These are phyloP conservation scores for Pichia rugopelliculosa DNA, from an alignment of 805 yeast genomes.

Conservation along the genomic window DNA sequence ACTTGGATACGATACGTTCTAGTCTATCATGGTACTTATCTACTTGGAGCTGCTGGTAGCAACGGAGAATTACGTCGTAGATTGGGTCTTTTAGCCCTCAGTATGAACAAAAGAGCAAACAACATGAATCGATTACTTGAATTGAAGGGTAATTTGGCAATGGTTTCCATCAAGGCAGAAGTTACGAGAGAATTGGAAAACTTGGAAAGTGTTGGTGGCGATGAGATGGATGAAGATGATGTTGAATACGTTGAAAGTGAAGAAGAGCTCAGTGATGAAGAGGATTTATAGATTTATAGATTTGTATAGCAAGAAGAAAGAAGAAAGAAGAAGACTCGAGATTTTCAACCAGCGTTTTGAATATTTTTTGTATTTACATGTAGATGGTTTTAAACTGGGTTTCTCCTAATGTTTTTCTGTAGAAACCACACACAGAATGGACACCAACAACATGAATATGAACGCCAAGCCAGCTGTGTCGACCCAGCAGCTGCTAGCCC, in stretches of 20 bases:
- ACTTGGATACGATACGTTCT: slow-evolving; percentile 53
- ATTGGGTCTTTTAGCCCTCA: slow-evolving; percentile 39
- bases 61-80: slow-evolving; percentile 30
- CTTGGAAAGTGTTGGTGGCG: slow-evolving; percentile 19
- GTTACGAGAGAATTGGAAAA: slow-evolving; percentile 64
- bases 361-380: no score
- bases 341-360: no score
- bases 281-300: slow-evolving; percentile 9
- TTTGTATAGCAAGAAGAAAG: no score
- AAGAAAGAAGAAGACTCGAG: no score
- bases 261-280: slow-evolving; percentile 19
- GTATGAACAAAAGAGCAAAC: slow-evolving; percentile 40
- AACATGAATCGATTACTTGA: slow-evolving; percentile 44
- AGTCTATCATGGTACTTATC: slow-evolving; percentile 46
- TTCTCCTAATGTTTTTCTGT: no score
- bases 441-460: background rate
- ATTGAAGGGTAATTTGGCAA: slow-evolving; percentile 41
- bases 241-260: slow-evolving; percentile 19
- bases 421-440: no score
- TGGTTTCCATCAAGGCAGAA: slow-evolving; percentile 52
- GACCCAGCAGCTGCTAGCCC: slow-evolving; percentile 26
- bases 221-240: slow-evolving; percentile 13
- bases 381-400: no score
- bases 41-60: slow-evolving; percentile 34
- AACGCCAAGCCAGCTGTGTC: slow-evolving; percentile 16